Evolutionary conservation across 176 grass and related monocot genomes (phyloP).

Genomic region (Triticum aestivum): IWGSC_CS_RefSeq_v2.1 NC_057806.1:463569245-463569744

Average conservation of each 20-base stretch:
- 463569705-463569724: slow-evolving; percentile 87
- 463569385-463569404: slow-evolving; percentile 1
- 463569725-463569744: slow-evolving; percentile 70
- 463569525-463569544: not conserved
- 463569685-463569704: slow-evolving; percentile 90
- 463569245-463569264: slow-evolving; percentile 2
- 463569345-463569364: slow-evolving; percentile 19
- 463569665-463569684: slow-evolving; percentile 75
- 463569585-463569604: slow-evolving; percentile 69
- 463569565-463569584: slow-evolving; percentile 73
- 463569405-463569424: not conserved
- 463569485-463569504: slow-evolving; percentile 7
- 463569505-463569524: not conserved
- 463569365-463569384: not conserved
- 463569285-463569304: not conserved
- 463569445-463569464: slow-evolving; percentile 12
- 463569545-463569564: slow-evolving; percentile 52
- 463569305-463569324: slow-evolving; percentile 46
- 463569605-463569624: slow-evolving; percentile 54
- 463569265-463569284: not conserved
- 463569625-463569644: slow-evolving; percentile 89
- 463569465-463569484: slow-evolving; percentile 19
- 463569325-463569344: slow-evolving; percentile 38
- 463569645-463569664: slow-evolving; percentile 91
- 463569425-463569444: slow-evolving; percentile 13